phyloP scores from a whole-genome alignment of 306 rosid genomes.

The Macrotyloma uniflorum region DNA sequence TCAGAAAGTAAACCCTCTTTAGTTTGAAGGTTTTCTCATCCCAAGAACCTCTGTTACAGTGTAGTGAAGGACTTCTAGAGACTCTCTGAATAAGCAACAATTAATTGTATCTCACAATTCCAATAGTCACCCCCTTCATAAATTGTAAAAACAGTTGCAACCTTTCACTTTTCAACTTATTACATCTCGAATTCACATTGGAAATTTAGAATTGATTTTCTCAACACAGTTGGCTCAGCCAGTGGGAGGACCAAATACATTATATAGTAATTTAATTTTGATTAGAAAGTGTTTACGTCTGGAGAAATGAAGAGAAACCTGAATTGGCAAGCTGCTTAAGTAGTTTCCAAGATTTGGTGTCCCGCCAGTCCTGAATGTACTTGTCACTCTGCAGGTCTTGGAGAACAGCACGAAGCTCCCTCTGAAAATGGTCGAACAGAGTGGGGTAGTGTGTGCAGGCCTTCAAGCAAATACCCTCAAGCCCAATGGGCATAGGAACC shows the following conservation, averaged over 20 bases:
- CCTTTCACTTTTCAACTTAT: too few relatives aligned
- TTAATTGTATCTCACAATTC: not conserved
- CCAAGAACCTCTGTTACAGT: not conserved
- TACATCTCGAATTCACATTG: too few relatives aligned
- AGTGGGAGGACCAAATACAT: too few relatives aligned
- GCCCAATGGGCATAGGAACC: slow-evolving; percentile 76
- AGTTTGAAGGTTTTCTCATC: too few relatives aligned
- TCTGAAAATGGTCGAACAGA: slow-evolving; percentile 78
- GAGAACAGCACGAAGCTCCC: slow-evolving; percentile 81
- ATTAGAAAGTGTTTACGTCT: not conserved
- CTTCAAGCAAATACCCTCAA: slow-evolving; percentile 69
- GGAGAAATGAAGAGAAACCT: slow-evolving; percentile 39
- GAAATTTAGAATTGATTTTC: too few relatives aligned
- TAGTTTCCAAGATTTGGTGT: slow-evolving; percentile 73
- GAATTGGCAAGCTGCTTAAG: slow-evolving; percentile 74
- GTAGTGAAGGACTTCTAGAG: not conserved
- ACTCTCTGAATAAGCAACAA: not conserved
- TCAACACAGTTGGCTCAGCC: too few relatives aligned
- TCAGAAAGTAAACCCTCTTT: too few relatives aligned
- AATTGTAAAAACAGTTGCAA: too few relatives aligned
- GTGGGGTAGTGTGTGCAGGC: slow-evolving; percentile 80
- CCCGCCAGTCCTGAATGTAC: slow-evolving; percentile 51
- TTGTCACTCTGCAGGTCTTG: slow-evolving; percentile 49
- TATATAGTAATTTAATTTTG: not conserved
- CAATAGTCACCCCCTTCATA: too few relatives aligned